These are phyloP conservation scores for Cercospora janseana DNA, from an alignment of 2,329 filamentous ascomycete genomes.

Conservation along the genomic window DNA sequence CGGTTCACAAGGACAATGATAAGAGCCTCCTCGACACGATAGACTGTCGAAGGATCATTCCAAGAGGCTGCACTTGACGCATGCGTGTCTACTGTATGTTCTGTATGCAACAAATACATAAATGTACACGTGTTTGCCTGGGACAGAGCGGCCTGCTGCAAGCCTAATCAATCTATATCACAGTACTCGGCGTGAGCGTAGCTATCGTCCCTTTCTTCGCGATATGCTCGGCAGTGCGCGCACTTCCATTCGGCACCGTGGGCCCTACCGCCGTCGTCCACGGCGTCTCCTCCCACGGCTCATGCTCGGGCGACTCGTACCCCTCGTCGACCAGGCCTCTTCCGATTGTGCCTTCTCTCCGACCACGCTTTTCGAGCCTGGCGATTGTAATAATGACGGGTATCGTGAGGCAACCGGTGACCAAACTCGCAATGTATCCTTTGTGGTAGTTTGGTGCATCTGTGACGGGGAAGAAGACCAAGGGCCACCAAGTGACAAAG, in stretches of 20 bases:
- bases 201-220: constrained; percentile 6
- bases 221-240: neutral
- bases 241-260: neutral
- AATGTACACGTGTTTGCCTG: no score
- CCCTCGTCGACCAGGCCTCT: constrained; percentile 1
- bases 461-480: constrained; percentile 26
- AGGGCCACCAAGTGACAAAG: constrained; percentile 25
- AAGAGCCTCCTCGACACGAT: no score
- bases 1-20: no score
- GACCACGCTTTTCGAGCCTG: constrained; percentile 13
- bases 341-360: constrained; percentile 13
- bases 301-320: neutral
- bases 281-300: constrained; percentile 10
- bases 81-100: no score
- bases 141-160: no score
- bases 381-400: constrained; percentile 21
- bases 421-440: constrained; percentile 27
- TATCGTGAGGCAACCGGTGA: constrained; percentile 20
- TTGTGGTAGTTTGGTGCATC: constrained; percentile 28
- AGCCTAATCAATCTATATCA: no score
- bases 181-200: neutral
- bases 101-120: no score
- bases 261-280: constrained; percentile 7
- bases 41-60: no score
- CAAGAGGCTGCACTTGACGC: no score